Evolutionary conservation across 305 asterid genomes (phyloP), one percentile per base, ranked within the genome.

Genomic region (Solanum chacoense): DNA sequence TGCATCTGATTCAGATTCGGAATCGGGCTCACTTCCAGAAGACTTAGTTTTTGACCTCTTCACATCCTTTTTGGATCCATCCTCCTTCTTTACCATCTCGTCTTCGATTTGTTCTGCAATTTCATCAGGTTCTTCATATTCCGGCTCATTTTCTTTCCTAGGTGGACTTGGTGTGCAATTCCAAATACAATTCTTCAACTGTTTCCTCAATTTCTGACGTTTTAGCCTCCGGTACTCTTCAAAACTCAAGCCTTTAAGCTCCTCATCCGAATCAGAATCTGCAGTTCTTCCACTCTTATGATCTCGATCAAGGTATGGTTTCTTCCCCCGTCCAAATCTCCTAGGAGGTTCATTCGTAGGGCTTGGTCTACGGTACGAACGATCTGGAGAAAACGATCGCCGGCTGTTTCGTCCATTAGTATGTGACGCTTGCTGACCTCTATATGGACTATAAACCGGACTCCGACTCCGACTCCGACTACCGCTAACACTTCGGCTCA

Each of bases 161-260:
- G 98, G 97, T 40, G 99, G 99, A 88, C 99, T 97, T 79, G 99
- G 99, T 3, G 99, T 96, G 88, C 95, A 93, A 50, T 90, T 93
- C 98, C 99, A 97, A 35, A 97, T 89, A 89, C 95, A 90, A 87
- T 79, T 87, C 69, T 37, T 92, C 7, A 94, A 91, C 91, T 9
- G 55, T 74, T 96, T 97, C 73, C 99, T 93, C 95, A 94, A 75
- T 81, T 94, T 95, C 90, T 94, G 98, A 77, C 99, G 97, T 89
- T 96, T 96, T 59, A 94, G 91, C 93, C 96, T 93, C 77, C 99
- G 94, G 79, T 95, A 94, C 76, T 97, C 99, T 67, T 95, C 98
- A 65, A 87, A 95, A n/a, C 91, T 89, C 65, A 96, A 89, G 5
- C 96, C 97, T 55, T 93, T 97, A 89, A 95, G 88, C 88, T 97